Evolutionary conservation across 148 eudicot species (phyloP).

Genomic region (Mesembryanthemum crystallinum): DNA sequence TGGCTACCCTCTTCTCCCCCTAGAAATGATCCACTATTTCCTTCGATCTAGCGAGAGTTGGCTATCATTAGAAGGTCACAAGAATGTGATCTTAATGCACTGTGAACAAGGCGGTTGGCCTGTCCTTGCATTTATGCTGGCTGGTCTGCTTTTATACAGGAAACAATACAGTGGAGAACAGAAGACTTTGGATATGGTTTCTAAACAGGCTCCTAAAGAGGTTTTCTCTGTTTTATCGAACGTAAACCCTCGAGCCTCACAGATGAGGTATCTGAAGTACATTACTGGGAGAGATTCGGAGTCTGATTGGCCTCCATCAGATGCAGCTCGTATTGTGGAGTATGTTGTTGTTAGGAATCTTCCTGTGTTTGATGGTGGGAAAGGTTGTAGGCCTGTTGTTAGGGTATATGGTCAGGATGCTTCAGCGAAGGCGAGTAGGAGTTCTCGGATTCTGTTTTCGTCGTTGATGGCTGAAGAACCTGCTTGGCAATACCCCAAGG

Average conservation of each 20-base stretch:
- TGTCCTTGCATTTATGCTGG: conserved; percentile 65
- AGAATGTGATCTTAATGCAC: conserved; percentile 63
- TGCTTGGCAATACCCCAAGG: conserved; percentile 46
- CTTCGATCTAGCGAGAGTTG: conserved; percentile 61
- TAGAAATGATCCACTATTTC: conserved; percentile 58
- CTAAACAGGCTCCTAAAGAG: conserved; percentile 56
- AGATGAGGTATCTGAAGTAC: conserved; percentile 59
- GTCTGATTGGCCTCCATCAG: conserved; percentile 50
- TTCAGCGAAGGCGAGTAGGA: conserved; percentile 28
- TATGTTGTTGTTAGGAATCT: conserved; percentile 45
- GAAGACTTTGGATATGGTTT: conserved; percentile 59
- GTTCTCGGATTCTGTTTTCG: conserved; percentile 43
- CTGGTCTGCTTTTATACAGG: conserved; percentile 54
- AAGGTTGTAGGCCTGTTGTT: conserved; percentile 60
- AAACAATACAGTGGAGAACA: conserved; percentile 54
- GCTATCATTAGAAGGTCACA: conserved; percentile 49
- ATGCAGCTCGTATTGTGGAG: conserved; percentile 45
- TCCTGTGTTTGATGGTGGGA: conserved; percentile 49
- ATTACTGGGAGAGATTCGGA: conserved; percentile 41
- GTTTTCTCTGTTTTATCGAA: conserved; percentile 35
- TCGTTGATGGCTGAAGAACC: conserved; percentile 33
- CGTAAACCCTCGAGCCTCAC: conserved; percentile 55
- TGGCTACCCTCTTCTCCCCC: conserved; percentile 50
- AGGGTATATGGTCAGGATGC: conserved; percentile 57
- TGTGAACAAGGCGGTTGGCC: conserved; percentile 80